Conservation (phyloP, 768 basidiomycete genomes). For the Tylopilus intermedius region DNA sequence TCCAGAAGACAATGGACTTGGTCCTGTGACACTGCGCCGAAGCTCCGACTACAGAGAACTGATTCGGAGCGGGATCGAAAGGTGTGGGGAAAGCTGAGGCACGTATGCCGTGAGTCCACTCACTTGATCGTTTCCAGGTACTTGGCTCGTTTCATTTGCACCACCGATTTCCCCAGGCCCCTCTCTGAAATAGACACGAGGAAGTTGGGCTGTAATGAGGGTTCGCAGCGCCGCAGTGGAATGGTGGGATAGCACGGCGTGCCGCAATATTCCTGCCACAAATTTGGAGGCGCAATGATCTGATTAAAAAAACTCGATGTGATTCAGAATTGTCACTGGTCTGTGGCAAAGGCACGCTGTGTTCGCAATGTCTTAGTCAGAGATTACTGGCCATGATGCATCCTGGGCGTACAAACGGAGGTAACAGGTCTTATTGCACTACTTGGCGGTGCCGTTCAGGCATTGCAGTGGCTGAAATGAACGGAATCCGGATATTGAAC, state of each 20-base stretch:
- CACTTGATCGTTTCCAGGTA: background rate
- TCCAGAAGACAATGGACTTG: background rate
- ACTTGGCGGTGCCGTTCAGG: background rate
- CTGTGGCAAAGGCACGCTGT: conserved; percentile 19
- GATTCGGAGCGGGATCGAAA: conserved; percentile 4
- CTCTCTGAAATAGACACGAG: conserved; percentile 12
- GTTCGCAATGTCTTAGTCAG: background rate
- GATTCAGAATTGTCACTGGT: background rate
- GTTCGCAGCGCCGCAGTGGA: background rate
- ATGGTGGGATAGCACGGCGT: conserved; percentile 2
- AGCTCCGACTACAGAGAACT: conserved; percentile 2
- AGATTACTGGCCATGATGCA: background rate
- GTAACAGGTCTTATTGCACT: background rate
- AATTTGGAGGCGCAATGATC: conserved; percentile 12
- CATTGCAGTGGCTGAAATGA: background rate
- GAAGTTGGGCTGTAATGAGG: conserved; percentile 1
- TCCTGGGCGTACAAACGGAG: background rate
- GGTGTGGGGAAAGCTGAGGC: conserved; percentile 9
- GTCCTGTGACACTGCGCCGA: conserved; percentile 1
- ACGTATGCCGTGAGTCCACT: conserved; percentile 1
- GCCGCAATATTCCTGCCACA: conserved; percentile 10
- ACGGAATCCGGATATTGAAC: background rate
- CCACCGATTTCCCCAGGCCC: background rate
- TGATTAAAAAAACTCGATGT: background rate
- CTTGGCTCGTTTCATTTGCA: conserved; percentile 1